These are phyloP conservation scores for Hericium erinaceus DNA, from an alignment of 768 basidiomycete genomes.

Conservation along the genomic window DNA sequence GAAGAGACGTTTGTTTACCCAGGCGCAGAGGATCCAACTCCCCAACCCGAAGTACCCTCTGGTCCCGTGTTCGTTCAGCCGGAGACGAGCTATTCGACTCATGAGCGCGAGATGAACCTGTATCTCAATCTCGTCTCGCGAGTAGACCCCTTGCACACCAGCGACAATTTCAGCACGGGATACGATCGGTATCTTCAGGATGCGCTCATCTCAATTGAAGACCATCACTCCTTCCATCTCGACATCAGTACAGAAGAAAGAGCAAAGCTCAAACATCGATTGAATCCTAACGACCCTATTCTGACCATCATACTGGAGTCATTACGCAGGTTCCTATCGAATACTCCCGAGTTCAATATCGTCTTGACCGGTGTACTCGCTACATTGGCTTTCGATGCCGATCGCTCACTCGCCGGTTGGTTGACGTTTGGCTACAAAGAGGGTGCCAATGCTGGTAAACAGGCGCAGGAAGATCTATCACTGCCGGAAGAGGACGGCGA, in stretches of 20 bases:
- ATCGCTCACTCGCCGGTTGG: conserved; percentile 85
- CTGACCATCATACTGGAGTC: conserved; percentile 61
- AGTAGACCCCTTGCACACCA: conserved; percentile 58
- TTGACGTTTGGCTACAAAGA: conserved; percentile 57
- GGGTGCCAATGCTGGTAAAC: conserved; percentile 9
- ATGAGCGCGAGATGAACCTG: conserved; percentile 76
- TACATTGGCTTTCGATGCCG: conserved; percentile 74
- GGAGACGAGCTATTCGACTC: conserved; percentile 66
- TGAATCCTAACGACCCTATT: conserved; percentile 72
- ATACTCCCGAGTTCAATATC: conserved; percentile 81
- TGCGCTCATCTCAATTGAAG: conserved; percentile 58
- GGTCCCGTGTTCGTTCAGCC: conserved; percentile 47
- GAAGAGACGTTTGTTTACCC: conserved; percentile 45
- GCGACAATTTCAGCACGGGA: conserved; percentile 73
- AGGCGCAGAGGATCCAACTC: conserved; percentile 15
- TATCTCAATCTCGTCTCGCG: conserved; percentile 75
- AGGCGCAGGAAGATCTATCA: conserved; percentile 13
- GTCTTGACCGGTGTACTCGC: conserved; percentile 78
- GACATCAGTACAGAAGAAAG: conserved; percentile 31
- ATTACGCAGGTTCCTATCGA: conserved; percentile 72
- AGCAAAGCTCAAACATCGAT: conserved; percentile 53
- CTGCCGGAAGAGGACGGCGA: conserved; percentile 48
- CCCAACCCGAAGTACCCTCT: conserved; percentile 13
- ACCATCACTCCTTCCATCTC: conserved; percentile 48
- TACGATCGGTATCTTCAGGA: conserved; percentile 80